Evolutionary conservation across 1,139 yeast genomes (phyloP), one percentile per base, ranked within the genome.

Genomic region (Candida glucosophila): DNA sequence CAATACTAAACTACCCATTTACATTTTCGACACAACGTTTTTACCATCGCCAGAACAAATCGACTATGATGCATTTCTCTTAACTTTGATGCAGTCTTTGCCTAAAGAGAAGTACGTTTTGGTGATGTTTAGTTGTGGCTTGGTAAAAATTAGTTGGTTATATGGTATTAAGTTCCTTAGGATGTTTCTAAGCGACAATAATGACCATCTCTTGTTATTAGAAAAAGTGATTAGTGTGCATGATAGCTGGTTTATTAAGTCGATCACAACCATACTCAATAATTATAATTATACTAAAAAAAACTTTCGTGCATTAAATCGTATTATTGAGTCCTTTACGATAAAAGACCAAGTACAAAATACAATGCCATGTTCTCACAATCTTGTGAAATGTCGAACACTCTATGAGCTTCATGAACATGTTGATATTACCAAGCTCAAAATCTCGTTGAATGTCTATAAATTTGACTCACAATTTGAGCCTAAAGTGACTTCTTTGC

Each of bases 211-310:
- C 20, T 35, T 43, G 19, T 52, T 70, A 29, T 54, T 86, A 27
- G 58, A 59, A 28, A 77, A 74, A 40, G 61, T 85, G 3, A 80
- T 79, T 37, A 69, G 88, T 20, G 95, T 90, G 4, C 97, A 90
- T 50, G 96, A 88, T 42, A 79, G 83, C 28, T 86, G 95, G 90
- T 73, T 90, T 56, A 72, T 85, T 11, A 73, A 86, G 40, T 79
- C 95, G 0, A 67, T 86, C 19, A 70, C 83, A 12, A 90, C 83
- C 31, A 70, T 85, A 27, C 56, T 83, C 33, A 63, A 76, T 32
- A 81, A 79, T 40, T 55, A 47, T 30, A 49, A 53, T 28, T 32
- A 47, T 10, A 59, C 69, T 7, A 55, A 43, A 28, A 53, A 54
- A 31, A 55, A 50, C 29, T 32, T 61, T 9, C 46, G 42, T 20